These are phyloP conservation scores for Hypoxylon fragiforme DNA, from an alignment of 495 filamentous ascomycete species.

Conservation along the genomic window DNA sequence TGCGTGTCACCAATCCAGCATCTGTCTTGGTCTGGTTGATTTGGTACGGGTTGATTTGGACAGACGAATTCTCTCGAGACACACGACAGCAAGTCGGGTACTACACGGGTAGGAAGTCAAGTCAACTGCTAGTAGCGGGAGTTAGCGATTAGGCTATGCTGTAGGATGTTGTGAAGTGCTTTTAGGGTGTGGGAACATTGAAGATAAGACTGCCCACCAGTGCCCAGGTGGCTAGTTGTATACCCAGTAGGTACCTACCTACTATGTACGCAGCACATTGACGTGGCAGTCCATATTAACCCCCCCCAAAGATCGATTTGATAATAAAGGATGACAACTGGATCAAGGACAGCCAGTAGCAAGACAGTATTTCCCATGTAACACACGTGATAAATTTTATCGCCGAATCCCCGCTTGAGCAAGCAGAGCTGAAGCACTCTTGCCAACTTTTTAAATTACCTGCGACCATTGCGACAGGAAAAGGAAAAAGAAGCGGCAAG, in stretches of 20 bases:
- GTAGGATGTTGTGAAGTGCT: slow-evolving; percentile 3
- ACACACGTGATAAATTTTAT: slow-evolving; percentile 27
- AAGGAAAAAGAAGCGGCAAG: slow-evolving; percentile 20
- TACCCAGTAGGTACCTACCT: background rate
- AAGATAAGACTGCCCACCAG: slow-evolving; percentile 5
- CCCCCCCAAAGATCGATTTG: slow-evolving; percentile 32
- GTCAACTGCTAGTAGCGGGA: background rate
- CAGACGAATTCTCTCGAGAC: slow-evolving; percentile 23
- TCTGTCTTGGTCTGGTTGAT: slow-evolving; percentile 12
- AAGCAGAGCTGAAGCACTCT: slow-evolving; percentile 18
- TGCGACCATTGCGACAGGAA: slow-evolving; percentile 1
- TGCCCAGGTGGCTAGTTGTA: background rate
- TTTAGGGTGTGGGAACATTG: background rate
- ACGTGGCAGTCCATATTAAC: slow-evolving; percentile 35
- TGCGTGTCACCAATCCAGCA: slow-evolving; percentile 14
- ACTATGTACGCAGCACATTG: slow-evolving; percentile 22
- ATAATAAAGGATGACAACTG: slow-evolving; percentile 19
- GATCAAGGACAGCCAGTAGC: slow-evolving; percentile 16
- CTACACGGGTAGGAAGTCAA: slow-evolving; percentile 16
- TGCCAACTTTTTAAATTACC: slow-evolving; percentile 29
- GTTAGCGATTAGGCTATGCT: slow-evolving; percentile 7
- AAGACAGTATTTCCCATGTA: slow-evolving; percentile 5
- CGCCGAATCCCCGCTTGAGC: slow-evolving; percentile 23
- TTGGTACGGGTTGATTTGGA: slow-evolving; percentile 12
- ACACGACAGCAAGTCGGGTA: slow-evolving; percentile 12